phyloP scores from a whole-genome alignment of 2,329 filamentous ascomycete genomes.

The Coniochaeta prunicola region DNA sequence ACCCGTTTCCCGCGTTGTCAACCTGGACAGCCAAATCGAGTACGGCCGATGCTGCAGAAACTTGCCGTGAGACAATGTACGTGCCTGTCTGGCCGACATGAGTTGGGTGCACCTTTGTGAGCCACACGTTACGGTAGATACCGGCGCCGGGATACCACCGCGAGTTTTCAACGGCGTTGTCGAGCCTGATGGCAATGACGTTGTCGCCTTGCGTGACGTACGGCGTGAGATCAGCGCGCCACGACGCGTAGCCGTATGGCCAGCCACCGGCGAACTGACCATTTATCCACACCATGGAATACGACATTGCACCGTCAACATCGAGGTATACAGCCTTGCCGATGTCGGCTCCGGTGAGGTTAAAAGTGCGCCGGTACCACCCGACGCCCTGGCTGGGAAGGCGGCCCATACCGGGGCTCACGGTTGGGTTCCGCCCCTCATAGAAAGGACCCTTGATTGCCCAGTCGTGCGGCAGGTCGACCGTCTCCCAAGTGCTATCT shows the following conservation, averaged over 20 bases:
- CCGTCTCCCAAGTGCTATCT: conserved; percentile 30
- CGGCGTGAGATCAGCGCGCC: conserved; percentile 40
- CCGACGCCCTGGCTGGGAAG: conserved; percentile 45
- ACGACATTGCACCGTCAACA: conserved; percentile 44
- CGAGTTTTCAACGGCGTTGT: conserved; percentile 39
- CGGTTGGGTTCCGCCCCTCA: conserved; percentile 14
- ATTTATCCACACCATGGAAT: conserved; percentile 44
- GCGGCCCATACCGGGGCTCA: conserved; percentile 31
- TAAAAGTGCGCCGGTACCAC: conserved; percentile 40
- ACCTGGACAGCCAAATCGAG: conserved; percentile 36
- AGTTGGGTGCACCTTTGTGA: conserved; percentile 35
- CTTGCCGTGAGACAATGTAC: conserved; percentile 34
- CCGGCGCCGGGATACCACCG: conserved; percentile 49
- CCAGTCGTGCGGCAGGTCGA: conserved; percentile 41
- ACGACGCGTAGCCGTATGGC: conserved; percentile 44
- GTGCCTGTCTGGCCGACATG: conserved; percentile 45
- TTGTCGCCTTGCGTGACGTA: conserved; percentile 30
- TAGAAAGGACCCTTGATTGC: conserved; percentile 38
- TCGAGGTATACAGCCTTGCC: conserved; percentile 36
- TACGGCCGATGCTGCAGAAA: conserved; percentile 36
- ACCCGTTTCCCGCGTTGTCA: conserved; percentile 30
- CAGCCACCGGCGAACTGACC: conserved; percentile 41
- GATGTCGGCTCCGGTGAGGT: conserved; percentile 20
- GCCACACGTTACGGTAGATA: conserved; percentile 47
- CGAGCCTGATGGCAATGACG: conserved; percentile 40